Evolutionary conservation across 2,329 filamentous ascomycete genomes (phyloP).

Genomic region (Daldinia sp.): DNA sequence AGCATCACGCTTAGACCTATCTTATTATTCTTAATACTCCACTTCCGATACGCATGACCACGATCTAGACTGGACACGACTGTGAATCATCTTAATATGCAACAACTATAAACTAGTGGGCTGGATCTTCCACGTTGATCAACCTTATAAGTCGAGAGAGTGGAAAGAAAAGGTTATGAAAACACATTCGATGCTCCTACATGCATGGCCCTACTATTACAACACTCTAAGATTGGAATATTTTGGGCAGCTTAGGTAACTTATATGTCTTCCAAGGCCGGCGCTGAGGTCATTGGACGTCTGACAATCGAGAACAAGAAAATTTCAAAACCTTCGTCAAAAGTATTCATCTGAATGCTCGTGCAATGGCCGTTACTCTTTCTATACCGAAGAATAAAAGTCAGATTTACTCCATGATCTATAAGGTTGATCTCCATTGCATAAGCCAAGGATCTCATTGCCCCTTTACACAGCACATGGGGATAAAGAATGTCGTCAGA

Average conservation of each 20-base stretch:
- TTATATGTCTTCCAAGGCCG: not conserved
- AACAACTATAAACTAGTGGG: conserved; percentile 1
- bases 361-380: not conserved
- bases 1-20: conserved; percentile 1
- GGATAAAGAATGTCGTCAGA: conserved; percentile 4
- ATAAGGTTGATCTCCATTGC: conserved; percentile 5
- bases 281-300: not conserved
- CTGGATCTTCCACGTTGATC: conserved; percentile 6
- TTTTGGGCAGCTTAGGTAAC: not conserved
- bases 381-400: not conserved
- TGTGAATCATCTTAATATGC: not conserved
- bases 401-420: not conserved
- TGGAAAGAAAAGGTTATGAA: conserved; percentile 5
- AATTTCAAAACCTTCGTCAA: not conserved
- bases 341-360: not conserved
- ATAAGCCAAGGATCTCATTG: conserved; percentile 9
- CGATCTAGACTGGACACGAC: conserved; percentile 7
- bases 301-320: not conserved
- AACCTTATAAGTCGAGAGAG: conserved; percentile 6
- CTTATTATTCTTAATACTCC: not conserved
- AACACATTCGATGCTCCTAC: not conserved
- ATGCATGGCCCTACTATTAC: not conserved
- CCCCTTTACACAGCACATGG: conserved; percentile 1
- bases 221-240: not conserved
- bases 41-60: conserved; percentile 5